These are phyloP conservation scores for Didymella pinodella DNA, from an alignment of 2,329 filamentous ascomycete species.

Conservation along the genomic window DNA sequence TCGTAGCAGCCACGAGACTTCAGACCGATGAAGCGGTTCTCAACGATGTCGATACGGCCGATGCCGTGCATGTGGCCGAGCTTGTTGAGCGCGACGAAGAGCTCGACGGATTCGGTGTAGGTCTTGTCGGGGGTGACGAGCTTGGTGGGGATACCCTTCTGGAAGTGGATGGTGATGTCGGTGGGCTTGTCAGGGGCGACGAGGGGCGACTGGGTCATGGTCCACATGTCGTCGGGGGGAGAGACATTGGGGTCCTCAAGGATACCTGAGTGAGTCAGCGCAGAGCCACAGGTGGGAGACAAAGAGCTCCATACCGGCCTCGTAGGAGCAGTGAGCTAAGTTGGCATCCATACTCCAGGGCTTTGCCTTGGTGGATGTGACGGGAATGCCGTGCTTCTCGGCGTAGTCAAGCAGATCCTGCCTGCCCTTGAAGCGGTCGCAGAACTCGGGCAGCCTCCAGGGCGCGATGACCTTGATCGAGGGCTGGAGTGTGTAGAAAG, in stretches of 20 bases:
- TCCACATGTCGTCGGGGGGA: conserved; percentile 83
- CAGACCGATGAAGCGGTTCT: conserved; percentile 80
- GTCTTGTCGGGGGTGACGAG: conserved; percentile 65
- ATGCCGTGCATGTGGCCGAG: conserved; percentile 77
- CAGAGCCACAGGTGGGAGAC: background rate
- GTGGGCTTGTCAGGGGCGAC: conserved; percentile 74
- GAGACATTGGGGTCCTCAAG: conserved; percentile 71
- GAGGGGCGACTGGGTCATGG: conserved; percentile 71
- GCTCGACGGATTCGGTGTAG: conserved; percentile 72
- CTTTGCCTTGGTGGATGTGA: conserved; percentile 75
- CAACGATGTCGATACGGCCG: conserved; percentile 83
- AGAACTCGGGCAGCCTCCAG: conserved; percentile 75
- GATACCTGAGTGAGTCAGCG: conserved; percentile 51
- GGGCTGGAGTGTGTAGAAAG: conserved; percentile 69
- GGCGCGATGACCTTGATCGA: conserved; percentile 77
- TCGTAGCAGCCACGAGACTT: conserved; percentile 86
- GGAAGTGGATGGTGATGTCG: conserved; percentile 75
- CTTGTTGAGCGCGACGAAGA: conserved; percentile 76
- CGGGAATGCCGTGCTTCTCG: conserved; percentile 70
- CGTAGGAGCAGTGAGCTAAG: conserved; percentile 79
- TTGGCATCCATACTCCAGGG: conserved; percentile 66
- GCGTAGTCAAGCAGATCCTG: conserved; percentile 78
- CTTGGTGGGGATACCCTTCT: conserved; percentile 77
- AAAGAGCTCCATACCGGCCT: conserved; percentile 64
- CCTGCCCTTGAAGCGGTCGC: conserved; percentile 74